phyloP scores from a whole-genome alignment of 2,329 filamentous ascomycete species.

The Aspergillus puulaauensis region DNA sequence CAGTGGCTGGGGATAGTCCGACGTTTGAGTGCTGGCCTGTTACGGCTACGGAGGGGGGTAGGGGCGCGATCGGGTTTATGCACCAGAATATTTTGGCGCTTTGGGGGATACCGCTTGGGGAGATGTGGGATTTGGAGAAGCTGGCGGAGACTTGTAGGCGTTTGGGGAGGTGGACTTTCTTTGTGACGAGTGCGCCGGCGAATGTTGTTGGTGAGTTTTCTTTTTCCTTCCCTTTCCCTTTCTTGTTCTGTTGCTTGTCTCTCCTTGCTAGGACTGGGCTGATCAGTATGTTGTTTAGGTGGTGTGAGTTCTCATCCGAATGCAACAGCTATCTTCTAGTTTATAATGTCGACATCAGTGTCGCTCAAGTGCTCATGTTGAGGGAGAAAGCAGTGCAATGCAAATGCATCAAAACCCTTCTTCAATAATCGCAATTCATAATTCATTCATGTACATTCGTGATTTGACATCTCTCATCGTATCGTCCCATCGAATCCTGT shows the following conservation, averaged over 20 bases:
- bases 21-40: slow-evolving; percentile 64
- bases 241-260: neutral
- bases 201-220: slow-evolving; percentile 38
- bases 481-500: neutral
- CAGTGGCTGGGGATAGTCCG: slow-evolving; percentile 63
- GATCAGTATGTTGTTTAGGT: slow-evolving; percentile 16
- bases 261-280: neutral
- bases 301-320: slow-evolving; percentile 35
- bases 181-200: slow-evolving; percentile 44
- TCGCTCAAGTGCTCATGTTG: too few species aligned
- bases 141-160: slow-evolving; percentile 36
- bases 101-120: slow-evolving; percentile 47
- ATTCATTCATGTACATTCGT: slow-evolving; percentile 6
- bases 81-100: slow-evolving; percentile 44
- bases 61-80: slow-evolving; percentile 26
- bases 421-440: neutral
- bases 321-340: slow-evolving; percentile 34
- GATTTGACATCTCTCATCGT: neutral
- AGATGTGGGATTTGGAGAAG: slow-evolving; percentile 47
- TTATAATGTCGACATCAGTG: too few species aligned
- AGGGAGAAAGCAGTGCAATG: neutral
- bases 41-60: slow-evolving; percentile 24
- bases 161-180: slow-evolving; percentile 40
- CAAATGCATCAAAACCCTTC: neutral
- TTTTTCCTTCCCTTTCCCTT: neutral